Evolutionary conservation across 139 green algal genomes (phyloP).

Genomic region (Coccomyxa sp.): DNA sequence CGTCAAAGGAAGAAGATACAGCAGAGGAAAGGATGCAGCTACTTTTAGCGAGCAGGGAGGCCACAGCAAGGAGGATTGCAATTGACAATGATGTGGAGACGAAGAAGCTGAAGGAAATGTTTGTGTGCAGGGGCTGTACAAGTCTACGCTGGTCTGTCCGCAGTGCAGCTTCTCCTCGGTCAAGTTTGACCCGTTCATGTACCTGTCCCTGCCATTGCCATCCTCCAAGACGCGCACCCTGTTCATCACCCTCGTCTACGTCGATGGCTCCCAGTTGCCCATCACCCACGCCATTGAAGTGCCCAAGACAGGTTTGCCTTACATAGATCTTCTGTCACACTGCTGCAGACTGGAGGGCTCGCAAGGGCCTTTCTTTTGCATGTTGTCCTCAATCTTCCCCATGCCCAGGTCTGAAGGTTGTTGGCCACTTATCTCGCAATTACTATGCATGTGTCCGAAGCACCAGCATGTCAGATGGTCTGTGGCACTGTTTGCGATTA

Average conservation of each 20-base stretch:
- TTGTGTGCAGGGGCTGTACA: slow-evolving; percentile 66
- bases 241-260: slow-evolving; percentile 51
- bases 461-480: too few species aligned
- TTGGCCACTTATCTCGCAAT: too few species aligned
- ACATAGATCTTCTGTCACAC: background rate
- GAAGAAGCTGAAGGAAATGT: background rate
- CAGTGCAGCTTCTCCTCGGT: slow-evolving; percentile 63
- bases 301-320: slow-evolving; percentile 25
- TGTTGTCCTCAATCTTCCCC: background rate
- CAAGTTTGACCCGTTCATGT: slow-evolving; percentile 98
- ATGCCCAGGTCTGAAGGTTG: background rate
- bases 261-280: slow-evolving; percentile 37
- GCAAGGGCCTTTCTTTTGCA: background rate
- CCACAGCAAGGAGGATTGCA: background rate
- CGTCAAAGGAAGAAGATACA: too few species aligned
- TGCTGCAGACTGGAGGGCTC: background rate
- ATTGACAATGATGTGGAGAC: background rate
- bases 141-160: slow-evolving; percentile 85
- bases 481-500: too few species aligned
- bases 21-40: too few species aligned
- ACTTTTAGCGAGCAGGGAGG: too few species aligned
- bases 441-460: too few species aligned
- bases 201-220: slow-evolving; percentile 89
- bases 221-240: slow-evolving; percentile 34
- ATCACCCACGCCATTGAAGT: slow-evolving; percentile 33